These are phyloP conservation scores for Cladosporium halotolerans DNA, from an alignment of 2,329 filamentous ascomycete genomes.

Conservation along the genomic window DNA sequence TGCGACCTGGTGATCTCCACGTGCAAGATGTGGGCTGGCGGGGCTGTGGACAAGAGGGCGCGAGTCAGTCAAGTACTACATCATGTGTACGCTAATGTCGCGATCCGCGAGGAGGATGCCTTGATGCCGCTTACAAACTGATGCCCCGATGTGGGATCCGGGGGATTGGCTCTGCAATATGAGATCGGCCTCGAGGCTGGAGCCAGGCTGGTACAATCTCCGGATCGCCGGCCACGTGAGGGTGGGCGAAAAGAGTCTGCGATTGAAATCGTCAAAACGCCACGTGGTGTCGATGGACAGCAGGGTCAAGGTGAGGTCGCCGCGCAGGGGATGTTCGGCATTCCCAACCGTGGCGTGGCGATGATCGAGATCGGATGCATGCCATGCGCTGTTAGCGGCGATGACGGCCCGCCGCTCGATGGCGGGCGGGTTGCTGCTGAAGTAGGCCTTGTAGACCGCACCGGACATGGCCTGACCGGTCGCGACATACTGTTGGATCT, in stretches of 20 bases:
- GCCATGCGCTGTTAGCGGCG: background rate
- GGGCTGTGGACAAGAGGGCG: background rate
- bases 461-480: background rate
- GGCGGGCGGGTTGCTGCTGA: background rate
- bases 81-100: background rate
- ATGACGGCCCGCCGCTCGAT: conserved; percentile 1
- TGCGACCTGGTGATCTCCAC: background rate
- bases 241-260: background rate
- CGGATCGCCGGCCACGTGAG: conserved; percentile 2
- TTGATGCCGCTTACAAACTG: too few relatives aligned
- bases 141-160: too few relatives aligned
- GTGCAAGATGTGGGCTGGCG: conserved; percentile 4
- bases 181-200: background rate
- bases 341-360: background rate
- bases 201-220: background rate
- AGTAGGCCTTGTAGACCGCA: background rate
- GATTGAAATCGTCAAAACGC: background rate
- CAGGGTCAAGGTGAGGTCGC: background rate
- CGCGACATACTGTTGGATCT: background rate
- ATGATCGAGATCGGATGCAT: background rate
- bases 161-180: background rate
- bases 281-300: conserved; percentile 1
- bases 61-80: background rate
- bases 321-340: background rate
- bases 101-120: too few relatives aligned